Evolutionary conservation across 352 stramenopile species (phyloP).

Genomic region (Globisporangium uncinulatum): DNA sequence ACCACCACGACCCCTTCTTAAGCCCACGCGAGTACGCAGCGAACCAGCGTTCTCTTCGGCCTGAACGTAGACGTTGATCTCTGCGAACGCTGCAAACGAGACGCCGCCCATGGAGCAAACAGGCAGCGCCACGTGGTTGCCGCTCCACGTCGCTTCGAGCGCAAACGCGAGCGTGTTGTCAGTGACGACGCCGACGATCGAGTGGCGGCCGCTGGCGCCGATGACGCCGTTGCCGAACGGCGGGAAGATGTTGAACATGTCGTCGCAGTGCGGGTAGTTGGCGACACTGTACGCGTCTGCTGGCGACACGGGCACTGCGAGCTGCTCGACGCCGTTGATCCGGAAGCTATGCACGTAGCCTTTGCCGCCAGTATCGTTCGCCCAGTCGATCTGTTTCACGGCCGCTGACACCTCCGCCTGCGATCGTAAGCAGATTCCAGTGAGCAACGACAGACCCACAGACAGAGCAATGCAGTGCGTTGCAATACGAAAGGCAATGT

Average conservation of each 20-base stretch:
- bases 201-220: slow-evolving; percentile 45
- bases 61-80: slow-evolving; percentile 80
- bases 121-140: slow-evolving; percentile 36
- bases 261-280: slow-evolving; percentile 83
- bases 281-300: slow-evolving; percentile 51
- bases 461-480: too few relatives aligned
- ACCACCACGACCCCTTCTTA: neutral
- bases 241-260: slow-evolving; percentile 82
- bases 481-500: neutral
- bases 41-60: slow-evolving; percentile 71
- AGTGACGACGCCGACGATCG: slow-evolving; percentile 55
- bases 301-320: slow-evolving; percentile 45
- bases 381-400: slow-evolving; percentile 85
- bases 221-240: slow-evolving; percentile 74
- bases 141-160: slow-evolving; percentile 59
- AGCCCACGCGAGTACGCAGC: slow-evolving; percentile 1
- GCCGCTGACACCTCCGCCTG: slow-evolving; percentile 68
- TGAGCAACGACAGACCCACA: neutral
- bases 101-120: slow-evolving; percentile 79
- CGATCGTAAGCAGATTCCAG: neutral
- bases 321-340: slow-evolving; percentile 58
- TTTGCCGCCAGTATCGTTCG: slow-evolving; percentile 28
- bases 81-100: slow-evolving; percentile 64
- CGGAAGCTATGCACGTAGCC: slow-evolving; percentile 56
- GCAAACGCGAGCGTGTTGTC: slow-evolving; percentile 31